Conservation (phyloP, 108 stramenopile species). For the Cyclotella choctawhatcheeana region DNA sequence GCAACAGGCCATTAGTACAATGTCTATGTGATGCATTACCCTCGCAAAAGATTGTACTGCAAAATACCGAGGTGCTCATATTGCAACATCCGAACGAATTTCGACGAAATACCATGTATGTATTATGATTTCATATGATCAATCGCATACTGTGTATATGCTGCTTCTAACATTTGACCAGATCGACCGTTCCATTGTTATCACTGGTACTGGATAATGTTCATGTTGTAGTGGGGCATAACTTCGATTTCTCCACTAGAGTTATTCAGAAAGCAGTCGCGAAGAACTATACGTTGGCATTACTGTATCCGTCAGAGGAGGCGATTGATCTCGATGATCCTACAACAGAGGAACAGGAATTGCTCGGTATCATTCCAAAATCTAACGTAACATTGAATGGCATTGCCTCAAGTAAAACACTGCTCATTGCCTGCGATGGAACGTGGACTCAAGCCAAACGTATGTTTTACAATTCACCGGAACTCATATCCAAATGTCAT, state of each 20-base stretch:
- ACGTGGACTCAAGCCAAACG: slow-evolving; percentile 71
- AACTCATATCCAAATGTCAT: slow-evolving; percentile 44
- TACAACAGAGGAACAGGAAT: slow-evolving; percentile 16
- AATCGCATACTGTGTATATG: no score
- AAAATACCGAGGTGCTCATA: slow-evolving; percentile 47
- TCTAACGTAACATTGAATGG: background rate
- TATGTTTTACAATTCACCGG: slow-evolving; percentile 59
- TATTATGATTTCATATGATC: no score
- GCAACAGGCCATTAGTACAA: slow-evolving; percentile 26
- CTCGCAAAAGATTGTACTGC: slow-evolving; percentile 19
- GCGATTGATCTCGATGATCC: slow-evolving; percentile 55
- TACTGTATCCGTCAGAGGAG: slow-evolving; percentile 60
- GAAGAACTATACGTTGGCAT: slow-evolving; percentile 18
- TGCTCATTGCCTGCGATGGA: slow-evolving; percentile 61
- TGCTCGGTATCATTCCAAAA: background rate
- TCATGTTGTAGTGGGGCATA: slow-evolving; percentile 45
- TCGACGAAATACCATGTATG: slow-evolving; percentile 54
- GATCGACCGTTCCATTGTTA: slow-evolving; percentile 61
- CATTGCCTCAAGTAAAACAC: slow-evolving; percentile 10
- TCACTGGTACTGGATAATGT: slow-evolving; percentile 51
- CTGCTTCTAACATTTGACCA: no score
- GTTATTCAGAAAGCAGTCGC: slow-evolving; percentile 12
- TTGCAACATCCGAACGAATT: slow-evolving; percentile 68
- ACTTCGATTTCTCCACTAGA: slow-evolving; percentile 32
- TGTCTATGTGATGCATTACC: slow-evolving; percentile 50